A percentile compares a stretch with the other conserved stretches of the same genome.
phyloP scores from a whole-genome alignment of 192 early-diverging fungal species.

The Backusella westeae region DNA sequence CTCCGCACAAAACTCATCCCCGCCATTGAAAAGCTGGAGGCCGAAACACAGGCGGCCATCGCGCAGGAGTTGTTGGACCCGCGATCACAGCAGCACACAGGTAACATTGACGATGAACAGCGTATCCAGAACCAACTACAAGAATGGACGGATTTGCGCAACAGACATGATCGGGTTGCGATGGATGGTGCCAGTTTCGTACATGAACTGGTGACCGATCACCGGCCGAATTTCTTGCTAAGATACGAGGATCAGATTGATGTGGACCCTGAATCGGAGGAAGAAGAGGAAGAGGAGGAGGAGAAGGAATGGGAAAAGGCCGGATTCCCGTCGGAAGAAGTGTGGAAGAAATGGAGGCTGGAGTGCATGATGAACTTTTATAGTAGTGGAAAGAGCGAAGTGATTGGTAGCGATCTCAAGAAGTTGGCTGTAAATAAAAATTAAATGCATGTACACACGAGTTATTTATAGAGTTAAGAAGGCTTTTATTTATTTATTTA shows the following conservation, averaged over 20 bases:
- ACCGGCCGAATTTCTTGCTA: constrained; percentile 13
- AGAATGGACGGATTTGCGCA: constrained; percentile 23
- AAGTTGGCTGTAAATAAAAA: constrained; percentile 18
- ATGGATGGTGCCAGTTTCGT: constrained; percentile 14
- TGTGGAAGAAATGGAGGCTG: constrained; percentile 31
- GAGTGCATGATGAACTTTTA: constrained; percentile 41
- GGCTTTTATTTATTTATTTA: not conserved
- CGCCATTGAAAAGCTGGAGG: constrained; percentile 37
- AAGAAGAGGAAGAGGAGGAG: constrained; percentile 10
- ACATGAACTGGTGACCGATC: constrained; percentile 14
- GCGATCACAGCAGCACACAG: not conserved
- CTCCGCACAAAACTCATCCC: constrained; percentile 42
- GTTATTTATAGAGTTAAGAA: not conserved
- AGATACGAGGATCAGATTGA: constrained; percentile 18
- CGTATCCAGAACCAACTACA: constrained; percentile 11
- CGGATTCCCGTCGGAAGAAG: constrained; percentile 32
- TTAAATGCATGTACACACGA: not conserved
- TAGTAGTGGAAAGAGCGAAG: constrained; percentile 33
- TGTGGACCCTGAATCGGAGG: constrained; percentile 9
- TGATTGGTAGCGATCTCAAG: constrained; percentile 35
- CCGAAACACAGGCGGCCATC: constrained; percentile 25
- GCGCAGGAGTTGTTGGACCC: constrained; percentile 18
- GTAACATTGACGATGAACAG: constrained; percentile 19
- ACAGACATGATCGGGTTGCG: constrained; percentile 32
- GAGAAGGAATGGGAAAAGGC: constrained; percentile 28